Evolutionary conservation across 257 asterid species (phyloP), one percentile per base, ranked within the genome.

Genomic region (Capsicum rhomboideum): DNA sequence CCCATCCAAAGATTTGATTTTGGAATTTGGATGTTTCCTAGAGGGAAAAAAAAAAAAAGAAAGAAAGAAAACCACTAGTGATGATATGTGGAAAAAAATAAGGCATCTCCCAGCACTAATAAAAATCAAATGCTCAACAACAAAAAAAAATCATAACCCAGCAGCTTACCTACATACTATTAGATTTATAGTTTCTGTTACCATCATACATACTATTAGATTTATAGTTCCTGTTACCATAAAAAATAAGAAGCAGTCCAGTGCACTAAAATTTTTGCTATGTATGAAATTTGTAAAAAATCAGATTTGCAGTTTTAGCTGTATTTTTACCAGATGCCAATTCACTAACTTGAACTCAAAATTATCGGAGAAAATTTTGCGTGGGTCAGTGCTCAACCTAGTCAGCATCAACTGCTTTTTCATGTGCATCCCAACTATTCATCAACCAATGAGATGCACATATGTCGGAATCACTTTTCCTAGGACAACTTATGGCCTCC

Each of bases 361-460:
- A 75, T 83, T 42, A 46, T 59, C 84, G 88, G 77, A 64, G 59
- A 85, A 71, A 54, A 85, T 56, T 16, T 63, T 67, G 37, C 79
- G 87, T 88, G 69, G 88, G 83, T 54, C 80, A 83, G 78, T 50
- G 80, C 23, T 66, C 20, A 79, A 84, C 81, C 89, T 81, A 81
- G 88, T 89, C 91, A 92, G 86, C 89, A 77, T 81, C 88, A 82
- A 85, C 58, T 64, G 59, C 83, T 80, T 82, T 26, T 81, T 82
- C 92, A 91, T 79, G 91, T 91, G 94, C 85, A 31, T 37, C 86
- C 96, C 90, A 88, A 88, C 67, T 82, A 84, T 40, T 61, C 37
- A 29, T 85, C 59, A 63, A 82, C 89, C 91, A 86, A 85, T 88
- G 84, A 87, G 79, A 72, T 86, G 87, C 90, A 88, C 88, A 83